Evolutionary conservation across 306 rosid genomes (phyloP), one percentile per base, ranked within the genome.

Genomic region (Argentina anserina): DNA sequence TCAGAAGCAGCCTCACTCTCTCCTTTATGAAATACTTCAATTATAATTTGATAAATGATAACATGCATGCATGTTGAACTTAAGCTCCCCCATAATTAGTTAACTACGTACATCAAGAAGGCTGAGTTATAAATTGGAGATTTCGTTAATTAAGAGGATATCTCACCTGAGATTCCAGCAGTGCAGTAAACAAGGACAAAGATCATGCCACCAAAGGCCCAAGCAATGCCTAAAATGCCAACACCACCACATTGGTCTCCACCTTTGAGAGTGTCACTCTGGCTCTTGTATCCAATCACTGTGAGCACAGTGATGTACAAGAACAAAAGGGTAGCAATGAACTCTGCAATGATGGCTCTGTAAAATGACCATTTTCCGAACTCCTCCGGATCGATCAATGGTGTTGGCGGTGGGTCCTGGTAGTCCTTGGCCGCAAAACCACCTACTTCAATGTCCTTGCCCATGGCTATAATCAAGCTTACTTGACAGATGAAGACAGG

Each of bases 261-360:
- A 23, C 71, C 36, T 1, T 45, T 43, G 28, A 68, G 5, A 3
- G 3, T 0, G 20, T 82, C 83, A 9, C 3, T 36, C 58, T 82
- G 89, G 41, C 67, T 67, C 41, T 82, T 77, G 67, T 79, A 73
- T n/a, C 89, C 89, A 52, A 85, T 85, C 37, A 85, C 36, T 33
- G 36, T 33, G 36, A 33, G 36, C 1, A 33, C 86, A 0, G 91
- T 84, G 75, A 92, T 23, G 72, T 90, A 92, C 73, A 92, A 75
- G 84, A 92, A 90, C 83, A 92, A 83, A 58, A 92, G 91, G 3
- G 98, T 90, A 73, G 98, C 98, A 13, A 90, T 76, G 72, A 92
- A 92, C 87, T 92, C 97, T 6, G 98, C 98, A 3, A 92, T 90
- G 59, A 88, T 68, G 28, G 97, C 96, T 29, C 98, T 79, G 77